Conservation (phyloP, 2,329 filamentous ascomycete species). For the Fusarium transvaalense region DNA sequence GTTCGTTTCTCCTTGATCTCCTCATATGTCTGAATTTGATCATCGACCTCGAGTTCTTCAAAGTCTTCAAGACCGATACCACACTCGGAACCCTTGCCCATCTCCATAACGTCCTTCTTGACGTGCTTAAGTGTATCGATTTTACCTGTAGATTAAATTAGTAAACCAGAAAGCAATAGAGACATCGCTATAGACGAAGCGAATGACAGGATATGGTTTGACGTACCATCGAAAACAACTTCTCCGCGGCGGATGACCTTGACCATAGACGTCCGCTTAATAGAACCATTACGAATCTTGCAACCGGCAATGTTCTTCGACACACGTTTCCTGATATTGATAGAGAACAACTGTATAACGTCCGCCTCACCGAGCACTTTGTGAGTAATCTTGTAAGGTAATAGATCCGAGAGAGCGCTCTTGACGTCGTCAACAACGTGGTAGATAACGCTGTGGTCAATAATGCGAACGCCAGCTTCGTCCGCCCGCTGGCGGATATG, state of each 20-base stretch:
- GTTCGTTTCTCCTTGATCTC: conserved; percentile 78
- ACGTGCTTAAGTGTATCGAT: conserved; percentile 87
- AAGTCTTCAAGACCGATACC: conserved; percentile 87
- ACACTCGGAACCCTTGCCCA: conserved; percentile 94
- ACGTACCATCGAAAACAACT: conserved; percentile 84
- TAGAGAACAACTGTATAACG: conserved; percentile 83
- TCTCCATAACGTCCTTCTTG: conserved; percentile 91
- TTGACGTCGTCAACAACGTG: conserved; percentile 80
- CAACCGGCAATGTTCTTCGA: conserved; percentile 87
- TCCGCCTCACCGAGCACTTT: conserved; percentile 90
- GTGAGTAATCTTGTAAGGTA: conserved; percentile 74
- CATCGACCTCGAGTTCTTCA: conserved; percentile 81
- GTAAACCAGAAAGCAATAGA: background rate
- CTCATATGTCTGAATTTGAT: conserved; percentile 90
- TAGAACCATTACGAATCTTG: conserved; percentile 83
- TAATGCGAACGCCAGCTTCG: conserved; percentile 76
- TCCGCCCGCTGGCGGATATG: conserved; percentile 78
- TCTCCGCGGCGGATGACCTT: conserved; percentile 78
- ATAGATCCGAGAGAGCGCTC: conserved; percentile 73
- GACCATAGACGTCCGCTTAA: conserved; percentile 74
- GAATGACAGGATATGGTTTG: conserved; percentile 7
- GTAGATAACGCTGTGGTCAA: conserved; percentile 91
- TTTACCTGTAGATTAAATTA: conserved; percentile 66
- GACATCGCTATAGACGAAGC: background rate
- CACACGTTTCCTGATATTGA: conserved; percentile 79